These are phyloP conservation scores for Xylaria castorea DNA, from an alignment of 495 filamentous ascomycete species.

Conservation along the genomic window DNA sequence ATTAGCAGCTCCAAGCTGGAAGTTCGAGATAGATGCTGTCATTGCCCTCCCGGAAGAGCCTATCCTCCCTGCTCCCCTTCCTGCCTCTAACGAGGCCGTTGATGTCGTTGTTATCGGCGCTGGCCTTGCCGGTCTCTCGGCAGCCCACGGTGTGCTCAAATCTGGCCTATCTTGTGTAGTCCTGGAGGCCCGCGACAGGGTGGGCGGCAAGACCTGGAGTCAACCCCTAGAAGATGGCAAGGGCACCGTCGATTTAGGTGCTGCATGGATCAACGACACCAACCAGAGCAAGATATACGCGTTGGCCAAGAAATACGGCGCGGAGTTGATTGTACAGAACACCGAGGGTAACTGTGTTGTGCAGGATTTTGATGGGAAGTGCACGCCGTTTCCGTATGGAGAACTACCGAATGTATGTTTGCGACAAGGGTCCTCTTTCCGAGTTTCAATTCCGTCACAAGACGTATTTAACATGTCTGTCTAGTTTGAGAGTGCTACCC, in stretches of 20 bases:
- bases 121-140: slow-evolving; percentile 53
- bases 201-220: slow-evolving; percentile 57
- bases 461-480: background rate
- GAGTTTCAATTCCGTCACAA: background rate
- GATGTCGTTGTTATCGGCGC: slow-evolving; percentile 60
- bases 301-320: slow-evolving; percentile 42
- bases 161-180: slow-evolving; percentile 51
- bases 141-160: slow-evolving; percentile 47
- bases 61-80: background rate
- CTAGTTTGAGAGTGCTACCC: background rate
- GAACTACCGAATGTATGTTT: background rate
- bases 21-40: slow-evolving; percentile 2
- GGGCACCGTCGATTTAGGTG: slow-evolving; percentile 54
- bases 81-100: background rate
- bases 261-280: slow-evolving; percentile 60
- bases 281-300: slow-evolving; percentile 51
- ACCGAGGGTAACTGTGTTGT: slow-evolving; percentile 44
- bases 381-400: background rate
- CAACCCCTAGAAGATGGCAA: slow-evolving; percentile 14
- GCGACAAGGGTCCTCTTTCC: background rate
- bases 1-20: background rate
- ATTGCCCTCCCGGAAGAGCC: background rate
- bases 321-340: slow-evolving; percentile 53
- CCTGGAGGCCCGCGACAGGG: slow-evolving; percentile 57
- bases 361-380: slow-evolving; percentile 35